phyloP scores from a whole-genome alignment of 306 rosid species.

The Cucumis melo region DNA sequence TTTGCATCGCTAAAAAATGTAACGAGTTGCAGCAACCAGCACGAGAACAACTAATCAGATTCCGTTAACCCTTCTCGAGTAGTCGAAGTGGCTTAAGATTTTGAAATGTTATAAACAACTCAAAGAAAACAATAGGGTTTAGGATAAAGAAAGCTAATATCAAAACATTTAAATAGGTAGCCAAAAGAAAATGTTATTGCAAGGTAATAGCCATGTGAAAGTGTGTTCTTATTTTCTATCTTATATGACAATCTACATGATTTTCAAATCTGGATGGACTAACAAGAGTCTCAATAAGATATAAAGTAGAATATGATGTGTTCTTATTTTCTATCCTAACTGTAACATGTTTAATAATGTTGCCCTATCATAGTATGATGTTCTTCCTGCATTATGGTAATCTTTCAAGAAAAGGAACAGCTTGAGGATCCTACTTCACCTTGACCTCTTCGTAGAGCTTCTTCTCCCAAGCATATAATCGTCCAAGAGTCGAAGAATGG shows the following conservation, averaged over 20 bases:
- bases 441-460: constrained; percentile 89
- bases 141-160: background rate
- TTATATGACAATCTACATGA: background rate
- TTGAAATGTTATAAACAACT: background rate
- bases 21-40: background rate
- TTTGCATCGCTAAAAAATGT: background rate
- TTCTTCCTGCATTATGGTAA: background rate
- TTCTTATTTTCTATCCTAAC: background rate
- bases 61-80: background rate
- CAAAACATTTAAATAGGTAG: background rate
- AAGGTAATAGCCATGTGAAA: background rate
- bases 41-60: background rate
- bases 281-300: background rate
- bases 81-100: background rate
- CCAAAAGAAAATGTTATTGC: background rate
- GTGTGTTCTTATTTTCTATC: too few relatives aligned
- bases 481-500: constrained; percentile 73
- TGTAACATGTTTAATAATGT: background rate
- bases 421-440: constrained; percentile 27
- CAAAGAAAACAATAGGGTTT: background rate
- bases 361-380: background rate
- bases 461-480: constrained; percentile 96
- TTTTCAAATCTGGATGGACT: background rate
- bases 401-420: background rate
- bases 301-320: background rate